Base-by-base conservation (phyloP, 805 yeast species). In the Saccharomycopsis babjevae region DNA sequence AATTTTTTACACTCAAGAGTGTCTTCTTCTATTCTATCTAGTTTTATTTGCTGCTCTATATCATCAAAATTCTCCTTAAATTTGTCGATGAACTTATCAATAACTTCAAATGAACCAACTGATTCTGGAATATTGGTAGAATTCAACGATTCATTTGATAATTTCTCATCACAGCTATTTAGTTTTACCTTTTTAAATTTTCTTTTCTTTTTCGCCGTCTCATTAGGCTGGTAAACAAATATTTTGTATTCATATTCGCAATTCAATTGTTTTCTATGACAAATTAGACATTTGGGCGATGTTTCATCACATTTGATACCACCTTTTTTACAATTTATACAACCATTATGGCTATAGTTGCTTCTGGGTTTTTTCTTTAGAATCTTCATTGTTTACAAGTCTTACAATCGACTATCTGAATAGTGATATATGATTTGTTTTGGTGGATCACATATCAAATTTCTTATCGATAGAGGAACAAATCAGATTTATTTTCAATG, bases 261-360 rank as follows among this genome's bases (percentile, higher is more conserved):
- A 42, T 56, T 34, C 22, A 56, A 25, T 28, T 32, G 39, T n/a
- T 40, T 56, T 36, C 38, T 40, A n/a, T 25, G 52, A 36, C 58
- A 56, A 42, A 13, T 25, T 28, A 22, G 30, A 56, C 58, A 56
- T 20, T 20, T 16, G 11, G 58, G 58, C n/a, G 18, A 20, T 3
- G 50, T 40, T 36, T 56, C 58, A 32, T 56, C 58, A 42, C 58
- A 56, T 56, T 56, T 56, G 2, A 56, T 56, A 34, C 52, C 22
- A 13, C 50, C 30, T 18, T 42, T 40, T 46, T 56, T 56, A 43
- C 58, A 56, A 38, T 18, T 56, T 20, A 40, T 40, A 15, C 58
- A 56, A 18, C 58, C 58, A 42, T 34, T 40, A 34, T 56, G 58
- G 28, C 57, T 55, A 36, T 55, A 55, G 32, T 55, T 55, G 46